These are phyloP conservation scores for Xylaria telfairii DNA, from an alignment of 495 filamentous ascomycete genomes.

Conservation along the genomic window DNA sequence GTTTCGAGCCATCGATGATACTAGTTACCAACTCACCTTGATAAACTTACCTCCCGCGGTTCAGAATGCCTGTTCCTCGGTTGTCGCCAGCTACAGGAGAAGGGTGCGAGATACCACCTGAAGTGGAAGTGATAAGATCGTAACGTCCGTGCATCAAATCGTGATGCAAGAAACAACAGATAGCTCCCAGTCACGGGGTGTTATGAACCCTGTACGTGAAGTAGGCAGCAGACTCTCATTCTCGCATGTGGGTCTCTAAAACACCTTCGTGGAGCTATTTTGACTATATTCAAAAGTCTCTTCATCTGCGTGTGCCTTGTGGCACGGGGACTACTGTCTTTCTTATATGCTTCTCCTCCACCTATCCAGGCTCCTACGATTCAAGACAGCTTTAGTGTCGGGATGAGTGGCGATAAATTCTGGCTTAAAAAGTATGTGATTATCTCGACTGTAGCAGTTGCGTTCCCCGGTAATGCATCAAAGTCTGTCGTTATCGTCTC, in stretches of 20 bases:
- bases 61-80: constrained; percentile 21
- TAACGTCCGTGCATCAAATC: constrained; percentile 18
- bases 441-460: constrained; percentile 64
- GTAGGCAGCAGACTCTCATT: no score
- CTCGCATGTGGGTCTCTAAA: no score
- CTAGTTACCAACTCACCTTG: constrained; percentile 22
- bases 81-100: constrained; percentile 28
- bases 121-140: constrained; percentile 28
- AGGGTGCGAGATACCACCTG: constrained; percentile 25
- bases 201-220: no score
- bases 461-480: constrained; percentile 67
- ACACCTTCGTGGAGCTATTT: no score
- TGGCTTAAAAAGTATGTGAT: constrained; percentile 63
- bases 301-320: no score
- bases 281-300: no score
- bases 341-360: constrained; percentile 39
- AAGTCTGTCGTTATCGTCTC: constrained; percentile 59
- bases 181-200: constrained; percentile 9
- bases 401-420: constrained; percentile 71
- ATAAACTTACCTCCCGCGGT: constrained; percentile 35
- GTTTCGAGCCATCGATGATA: neutral
- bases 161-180: constrained; percentile 15
- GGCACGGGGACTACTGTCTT: constrained; percentile 2
- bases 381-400: constrained; percentile 68
- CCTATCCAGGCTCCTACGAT: constrained; percentile 51